Evolutionary conservation across 2,329 filamentous ascomycete species (phyloP).

Genomic region (Botrytis cinerea): DNA sequence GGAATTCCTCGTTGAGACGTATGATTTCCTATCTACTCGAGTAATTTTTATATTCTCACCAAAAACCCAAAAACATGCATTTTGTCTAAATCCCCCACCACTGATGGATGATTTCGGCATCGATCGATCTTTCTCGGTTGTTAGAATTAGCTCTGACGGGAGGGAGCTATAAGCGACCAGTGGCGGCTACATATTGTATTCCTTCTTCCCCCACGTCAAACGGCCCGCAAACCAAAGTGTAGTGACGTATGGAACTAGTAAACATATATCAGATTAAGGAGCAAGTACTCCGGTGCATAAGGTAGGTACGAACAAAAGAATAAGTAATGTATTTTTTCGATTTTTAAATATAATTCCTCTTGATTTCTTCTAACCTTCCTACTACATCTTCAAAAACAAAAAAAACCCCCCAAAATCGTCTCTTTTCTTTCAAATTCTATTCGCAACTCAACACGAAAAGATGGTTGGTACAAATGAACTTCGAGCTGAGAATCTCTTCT

Average conservation of each 20-base stretch:
- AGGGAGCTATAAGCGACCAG: not conserved
- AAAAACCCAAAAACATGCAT: not conserved
- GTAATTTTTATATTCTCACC: not conserved
- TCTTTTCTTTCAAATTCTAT: not conserved
- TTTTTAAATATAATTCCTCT: not conserved
- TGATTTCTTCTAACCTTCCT: not conserved
- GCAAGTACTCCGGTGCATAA: conserved; percentile 11
- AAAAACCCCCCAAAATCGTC: not conserved
- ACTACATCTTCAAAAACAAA: not conserved
- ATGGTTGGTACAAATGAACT: conserved; percentile 35
- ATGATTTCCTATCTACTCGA: not conserved
- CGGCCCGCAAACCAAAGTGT: conserved; percentile 1
- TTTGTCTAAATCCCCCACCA: not conserved
- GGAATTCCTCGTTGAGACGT: not conserved
- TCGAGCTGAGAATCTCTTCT: conserved; percentile 50
- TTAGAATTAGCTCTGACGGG: not conserved
- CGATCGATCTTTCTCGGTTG: not conserved
- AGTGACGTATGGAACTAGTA: conserved; percentile 13
- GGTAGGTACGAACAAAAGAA: not conserved
- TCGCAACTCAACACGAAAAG: conserved; percentile 5
- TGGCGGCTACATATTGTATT: not conserved
- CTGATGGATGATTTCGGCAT: not conserved
- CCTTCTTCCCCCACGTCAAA: conserved; percentile 8
- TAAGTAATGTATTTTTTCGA: not conserved
- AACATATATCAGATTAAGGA: conserved; percentile 15